A percentile compares a stretch with the other conserved stretches of the same genome.
Evolutionary conservation across 208 protist species (phyloP).

Genomic region (Acanthamoeba royreba): DNA sequence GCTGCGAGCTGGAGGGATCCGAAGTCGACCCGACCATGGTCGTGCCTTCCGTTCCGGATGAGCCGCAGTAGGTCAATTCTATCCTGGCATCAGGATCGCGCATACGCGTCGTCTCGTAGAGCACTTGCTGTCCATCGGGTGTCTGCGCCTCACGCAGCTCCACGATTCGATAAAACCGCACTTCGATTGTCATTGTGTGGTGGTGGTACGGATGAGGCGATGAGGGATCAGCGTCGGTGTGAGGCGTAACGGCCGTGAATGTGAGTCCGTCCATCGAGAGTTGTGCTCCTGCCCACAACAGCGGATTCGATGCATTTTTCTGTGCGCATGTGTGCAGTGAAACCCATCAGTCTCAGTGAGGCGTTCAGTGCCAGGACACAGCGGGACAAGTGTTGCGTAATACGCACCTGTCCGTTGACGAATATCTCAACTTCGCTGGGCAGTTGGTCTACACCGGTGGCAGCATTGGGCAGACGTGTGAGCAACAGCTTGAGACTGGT

Average conservation of each 20-base stretch:
- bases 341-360: no score
- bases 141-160: background rate
- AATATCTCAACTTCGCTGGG: background rate
- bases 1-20: background rate
- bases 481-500: background rate
- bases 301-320: background rate
- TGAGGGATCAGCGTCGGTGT: background rate
- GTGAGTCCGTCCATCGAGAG: background rate
- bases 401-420: background rate
- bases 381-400: no score
- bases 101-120: background rate
- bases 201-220: background rate
- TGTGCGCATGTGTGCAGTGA: no score
- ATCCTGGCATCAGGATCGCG: background rate
- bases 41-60: background rate
- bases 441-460: background rate
- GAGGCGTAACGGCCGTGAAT: background rate
- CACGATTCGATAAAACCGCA: background rate
- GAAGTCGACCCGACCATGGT: background rate
- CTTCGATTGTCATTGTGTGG: background rate
- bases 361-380: no score
- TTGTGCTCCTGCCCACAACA: background rate
- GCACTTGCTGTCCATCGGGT: background rate
- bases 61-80: background rate
- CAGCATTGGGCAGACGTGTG: background rate